Base-by-base conservation (phyloP, 371 early-diverging fungal genomes). In the Rhizomucor miehei region DNA sequence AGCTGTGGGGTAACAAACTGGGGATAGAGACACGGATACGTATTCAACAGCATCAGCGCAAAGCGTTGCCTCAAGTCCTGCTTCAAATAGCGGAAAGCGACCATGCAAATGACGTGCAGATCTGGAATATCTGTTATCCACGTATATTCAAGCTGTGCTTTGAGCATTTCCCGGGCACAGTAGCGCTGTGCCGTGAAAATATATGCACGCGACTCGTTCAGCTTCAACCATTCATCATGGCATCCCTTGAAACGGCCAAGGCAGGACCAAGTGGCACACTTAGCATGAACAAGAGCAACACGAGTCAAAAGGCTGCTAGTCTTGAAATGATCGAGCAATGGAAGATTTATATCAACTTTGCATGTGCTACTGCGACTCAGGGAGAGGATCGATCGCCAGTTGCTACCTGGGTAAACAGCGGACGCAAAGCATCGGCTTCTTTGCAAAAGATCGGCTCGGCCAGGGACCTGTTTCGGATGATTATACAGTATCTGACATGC, bases 301-400 rank as follows among this genome's bases (percentile, higher is more conserved):
- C 67, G 0, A 60, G 56, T 35, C 67, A 66, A 46, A 71, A 73
- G 29, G 56, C 75, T 5, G 85, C 80, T 6, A 81, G 79, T 13
- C 69, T 70, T 17, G 85, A 84, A 39, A 68, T 88, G 20, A 77
- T 94, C 37, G 87, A 85, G 8, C 90, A 94, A 62, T 94, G 91
- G 91, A 74, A 82, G 21, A 77, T 83, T 3, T 89, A 89, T 62
- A 66, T 91, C 6, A 72, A 81, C 2, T 89, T 88, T 67, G 82
- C 81, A 8, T 86, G 87, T 53, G 77, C 84, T 13, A 88, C 85
- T 2, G 81, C 84, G 35, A 68, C 77, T 1, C 64, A 64, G 5
- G 57, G 72, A 0, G 67, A 65, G 21, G 70, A 73, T 29, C 55
- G 61, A 29, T 54, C 64, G 0, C 53, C 66, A 0, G 53, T 54